Evolutionary conservation across 148 eudicot species (phyloP).

Genomic region (Amaranthus cruentus): DNA sequence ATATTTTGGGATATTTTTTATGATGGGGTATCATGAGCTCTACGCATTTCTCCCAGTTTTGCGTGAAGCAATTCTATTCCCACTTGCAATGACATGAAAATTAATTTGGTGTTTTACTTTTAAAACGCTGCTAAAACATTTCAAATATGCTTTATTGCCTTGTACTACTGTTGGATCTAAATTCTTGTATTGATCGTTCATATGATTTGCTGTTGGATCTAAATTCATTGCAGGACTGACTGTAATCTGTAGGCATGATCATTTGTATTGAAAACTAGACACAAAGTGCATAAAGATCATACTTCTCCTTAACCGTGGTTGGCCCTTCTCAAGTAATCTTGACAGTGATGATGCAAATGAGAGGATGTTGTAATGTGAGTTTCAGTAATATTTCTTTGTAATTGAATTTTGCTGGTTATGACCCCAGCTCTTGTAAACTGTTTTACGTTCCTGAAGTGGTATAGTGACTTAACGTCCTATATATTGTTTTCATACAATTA

Average conservation of each 20-base stretch:
- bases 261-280: conserved; percentile 10
- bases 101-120: neutral
- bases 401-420: conserved; percentile 9
- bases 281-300: conserved; percentile 18
- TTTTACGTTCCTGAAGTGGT: neutral
- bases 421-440: conserved; percentile 5
- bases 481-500: too few species aligned
- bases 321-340: conserved; percentile 9
- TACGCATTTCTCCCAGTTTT: neutral
- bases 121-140: neutral
- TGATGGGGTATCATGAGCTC: neutral
- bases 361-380: conserved; percentile 15
- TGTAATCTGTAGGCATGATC: conserved; percentile 10
- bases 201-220: conserved; percentile 1
- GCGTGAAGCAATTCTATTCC: neutral
- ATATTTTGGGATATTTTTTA: neutral
- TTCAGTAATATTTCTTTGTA: conserved; percentile 7
- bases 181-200: neutral
- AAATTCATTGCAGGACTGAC: conserved; percentile 23
- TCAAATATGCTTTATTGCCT: neutral
- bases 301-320: conserved; percentile 9
- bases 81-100: neutral
- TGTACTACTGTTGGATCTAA: neutral
- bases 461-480: neutral
- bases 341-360: conserved; percentile 3